Evolutionary conservation across 2,329 filamentous ascomycete species (phyloP).

Genomic region (Cryphonectria naterciae): DNA sequence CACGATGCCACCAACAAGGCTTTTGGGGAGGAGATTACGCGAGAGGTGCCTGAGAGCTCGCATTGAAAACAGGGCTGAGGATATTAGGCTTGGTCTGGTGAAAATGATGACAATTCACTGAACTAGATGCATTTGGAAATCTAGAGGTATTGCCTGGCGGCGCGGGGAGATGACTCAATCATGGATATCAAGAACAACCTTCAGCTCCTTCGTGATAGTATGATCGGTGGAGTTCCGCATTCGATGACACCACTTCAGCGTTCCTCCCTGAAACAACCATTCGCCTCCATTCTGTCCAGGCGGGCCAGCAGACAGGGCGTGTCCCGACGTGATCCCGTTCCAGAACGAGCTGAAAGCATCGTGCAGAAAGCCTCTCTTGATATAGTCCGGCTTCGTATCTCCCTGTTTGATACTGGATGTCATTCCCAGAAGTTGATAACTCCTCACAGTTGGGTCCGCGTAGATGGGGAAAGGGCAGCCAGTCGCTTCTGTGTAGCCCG

Average conservation of each 20-base stretch:
- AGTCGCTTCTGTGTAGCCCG: conserved; percentile 2
- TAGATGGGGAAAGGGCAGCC: conserved; percentile 14
- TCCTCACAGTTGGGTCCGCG: conserved; percentile 12
- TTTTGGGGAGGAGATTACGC: background rate
- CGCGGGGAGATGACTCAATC: background rate
- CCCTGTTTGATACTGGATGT: conserved; percentile 2
- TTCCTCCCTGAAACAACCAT: conserved; percentile 16
- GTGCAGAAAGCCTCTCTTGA: conserved; percentile 2
- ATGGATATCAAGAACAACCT: conserved; percentile 4
- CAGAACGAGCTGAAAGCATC: background rate
- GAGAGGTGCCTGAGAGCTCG: conserved; percentile 3
- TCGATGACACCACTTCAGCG: conserved; percentile 17
- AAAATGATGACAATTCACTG: background rate
- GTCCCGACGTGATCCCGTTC: conserved; percentile 1
- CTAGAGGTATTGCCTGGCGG: too few relatives aligned
- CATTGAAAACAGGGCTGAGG: background rate
- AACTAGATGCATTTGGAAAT: too few relatives aligned
- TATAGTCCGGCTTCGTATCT: background rate
- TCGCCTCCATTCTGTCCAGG: conserved; percentile 18
- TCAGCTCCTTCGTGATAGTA: conserved; percentile 17
- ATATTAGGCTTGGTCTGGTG: background rate
- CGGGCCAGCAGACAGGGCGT: background rate
- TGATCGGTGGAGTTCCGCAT: conserved; percentile 4
- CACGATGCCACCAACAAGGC: conserved; percentile 10
- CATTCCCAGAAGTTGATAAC: conserved; percentile 14